Base-by-base conservation (phyloP, 331 rosid genomes). In the Prunus yedoensis region DNA sequence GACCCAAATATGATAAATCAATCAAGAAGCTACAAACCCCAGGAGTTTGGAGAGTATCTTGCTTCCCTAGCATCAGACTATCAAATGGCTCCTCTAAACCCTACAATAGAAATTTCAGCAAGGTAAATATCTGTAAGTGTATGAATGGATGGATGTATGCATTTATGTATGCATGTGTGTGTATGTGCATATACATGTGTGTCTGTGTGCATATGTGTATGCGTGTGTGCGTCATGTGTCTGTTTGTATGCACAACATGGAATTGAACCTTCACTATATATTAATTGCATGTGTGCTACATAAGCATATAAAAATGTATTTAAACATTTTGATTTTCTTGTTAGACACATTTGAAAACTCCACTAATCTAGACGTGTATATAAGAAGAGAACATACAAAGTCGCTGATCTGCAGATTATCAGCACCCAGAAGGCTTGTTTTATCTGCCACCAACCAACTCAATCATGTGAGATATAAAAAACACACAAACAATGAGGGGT, bases 61-160 rank as follows among this genome's bases (percentile, higher is more conserved):
- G 85, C 77, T 78, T 75, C 54, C 82, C 86, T 8, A 76, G 51
- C 67, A 83, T 81, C 81, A 81, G 84, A 28, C 77, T 79, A 64
- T 88, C 93, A 56, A 88, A 84, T 49, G 87, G 85, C 76, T 91
- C 97, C 78, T 87, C 89, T 66, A 83, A 52, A 79, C 73, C 88
- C 97, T 89, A 82, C 43, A 85, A 73, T 41, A 80, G 46, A 76
- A 49, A 57, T 61, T 76, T 62, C 35, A 79, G 51, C 32, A 28
- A 50, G 60, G 35, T 56, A 53, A 41, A 30, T 18, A 64, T 68
- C 0, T 28, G 21, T 16, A 8, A 50, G 20, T 32, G 32, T n/a
- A 45, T n/a, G 30, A 4, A 10, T 30, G 16, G 9, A 59, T 71
- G 23, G 16, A 54, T 56, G 32, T 1, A 18, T 8, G 13, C 5